Evolutionary conservation across 352 stramenopile species (phyloP), one percentile per base, ranked within the genome.

Genomic region (Pythium volutum): DNA sequence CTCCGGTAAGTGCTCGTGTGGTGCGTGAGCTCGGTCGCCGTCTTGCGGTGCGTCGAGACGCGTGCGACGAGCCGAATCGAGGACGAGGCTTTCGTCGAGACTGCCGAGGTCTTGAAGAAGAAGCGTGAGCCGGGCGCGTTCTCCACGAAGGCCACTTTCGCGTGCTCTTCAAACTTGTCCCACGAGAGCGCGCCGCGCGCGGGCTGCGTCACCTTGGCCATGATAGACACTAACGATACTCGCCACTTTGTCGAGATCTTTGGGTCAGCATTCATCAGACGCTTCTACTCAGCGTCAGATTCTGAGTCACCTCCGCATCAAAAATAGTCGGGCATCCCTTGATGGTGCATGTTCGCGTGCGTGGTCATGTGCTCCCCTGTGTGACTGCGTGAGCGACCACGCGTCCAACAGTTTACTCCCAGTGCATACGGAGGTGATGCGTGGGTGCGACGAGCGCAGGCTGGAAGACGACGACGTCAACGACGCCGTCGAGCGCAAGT

Each of bases 151-250:
- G 74, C 73, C 33, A 84, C 71, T 62, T 89, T 89, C 4, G 75
- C 73, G 57, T 82, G 69, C 73, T 87, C 79, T 62, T 91, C 82
- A 51, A 89, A 89, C 46, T 69, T 69, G 38, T 89, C 82, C 82
- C 82, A 89, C 45, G 42, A 26, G 27, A 64, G 59, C 27, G 52
- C 42, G 49, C 48, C 39, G 27, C 38, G 36, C 16, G 51, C 43
- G 41, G 3, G 29, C 2, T 1, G 12, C 20, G 31, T 22, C n/a
- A 38, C 31, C 12, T 66, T 47, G 14, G 59, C 33, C 47, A 66
- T 69, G 47, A 9, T 36, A 31, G n/a, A n/a, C n/a, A n/a, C n/a
- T n/a, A n/a, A n/a, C n/a, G n/a, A n/a, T n/a, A n/a, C n/a, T n/a
- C n/a, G n/a, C n/a, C n/a, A n/a, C n/a, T n/a, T n/a, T n/a, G n/a